Percentiles rank a stretch among this genome's conserved stretches.
phyloP scores from a whole-genome alignment of 2,329 filamentous ascomycete species.

The Clarireedia monteithiana region DNA sequence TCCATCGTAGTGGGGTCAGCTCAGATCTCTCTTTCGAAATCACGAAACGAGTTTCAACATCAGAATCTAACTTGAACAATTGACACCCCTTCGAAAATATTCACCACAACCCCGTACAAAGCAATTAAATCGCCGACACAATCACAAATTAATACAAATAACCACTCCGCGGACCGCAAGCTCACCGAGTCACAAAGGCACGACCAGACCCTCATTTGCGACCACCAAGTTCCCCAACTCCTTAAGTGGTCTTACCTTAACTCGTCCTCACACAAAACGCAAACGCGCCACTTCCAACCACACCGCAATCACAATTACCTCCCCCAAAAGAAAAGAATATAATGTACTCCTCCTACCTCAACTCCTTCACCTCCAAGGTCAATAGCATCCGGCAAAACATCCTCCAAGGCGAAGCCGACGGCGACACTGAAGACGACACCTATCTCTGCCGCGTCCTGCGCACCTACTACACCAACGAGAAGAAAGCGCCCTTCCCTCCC shows the following conservation, averaged over 20 bases:
- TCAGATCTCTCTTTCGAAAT: slow-evolving; percentile 5
- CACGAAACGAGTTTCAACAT: slow-evolving; percentile 11
- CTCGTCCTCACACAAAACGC: neutral
- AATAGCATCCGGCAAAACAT: slow-evolving; percentile 57
- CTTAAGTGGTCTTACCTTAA: neutral
- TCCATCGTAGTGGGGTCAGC: slow-evolving; percentile 2
- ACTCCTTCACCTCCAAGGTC: slow-evolving; percentile 57
- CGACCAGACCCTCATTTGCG: neutral
- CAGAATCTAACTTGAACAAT: neutral
- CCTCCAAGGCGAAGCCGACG: slow-evolving; percentile 60
- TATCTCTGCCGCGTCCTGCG: slow-evolving; percentile 91
- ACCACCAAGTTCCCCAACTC: neutral
- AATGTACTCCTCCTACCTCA: slow-evolving; percentile 68
- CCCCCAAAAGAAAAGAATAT: slow-evolving; percentile 43
- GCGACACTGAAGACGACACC: slow-evolving; percentile 80
- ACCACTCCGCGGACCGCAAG: no score
- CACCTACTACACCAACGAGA: slow-evolving; percentile 78
- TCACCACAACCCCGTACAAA: neutral
- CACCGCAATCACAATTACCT: slow-evolving; percentile 18
- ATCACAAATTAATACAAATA: no score
- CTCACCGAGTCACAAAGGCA: no score
- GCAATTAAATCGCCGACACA: neutral
- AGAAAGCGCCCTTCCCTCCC: slow-evolving; percentile 68
- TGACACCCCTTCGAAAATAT: neutral
- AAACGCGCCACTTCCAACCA: neutral